Percentiles rank a stretch among this genome's conserved stretches.
These are phyloP conservation scores for Diaporthe sp. DNA, from an alignment of 2,329 filamentous ascomycete genomes.

Conservation along the genomic window DNA sequence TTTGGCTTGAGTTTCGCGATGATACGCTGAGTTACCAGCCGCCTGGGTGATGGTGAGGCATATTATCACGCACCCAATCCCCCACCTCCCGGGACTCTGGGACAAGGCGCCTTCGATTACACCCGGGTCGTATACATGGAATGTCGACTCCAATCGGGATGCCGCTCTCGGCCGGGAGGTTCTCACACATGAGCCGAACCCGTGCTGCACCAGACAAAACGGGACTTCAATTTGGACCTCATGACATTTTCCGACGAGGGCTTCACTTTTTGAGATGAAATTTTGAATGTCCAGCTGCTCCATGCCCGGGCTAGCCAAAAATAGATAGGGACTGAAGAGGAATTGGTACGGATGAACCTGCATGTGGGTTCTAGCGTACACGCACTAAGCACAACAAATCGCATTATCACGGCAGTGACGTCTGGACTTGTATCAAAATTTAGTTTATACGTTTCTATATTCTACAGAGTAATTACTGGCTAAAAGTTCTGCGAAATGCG, in stretches of 20 bases:
- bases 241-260: not conserved
- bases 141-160: not conserved
- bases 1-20: not conserved
- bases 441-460: not conserved
- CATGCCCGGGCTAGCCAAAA: not conserved
- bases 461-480: slow-evolving; percentile 1
- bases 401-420: no score
- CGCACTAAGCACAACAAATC: not conserved
- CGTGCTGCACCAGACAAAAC: no score
- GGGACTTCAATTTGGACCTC: not conserved
- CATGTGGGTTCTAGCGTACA: no score
- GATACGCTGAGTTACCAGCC: not conserved
- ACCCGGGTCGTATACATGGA: not conserved
- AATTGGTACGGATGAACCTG: not conserved
- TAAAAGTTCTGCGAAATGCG: slow-evolving; percentile 28
- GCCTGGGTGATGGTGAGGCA: not conserved
- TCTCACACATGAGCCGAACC: no score
- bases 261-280: not conserved
- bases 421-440: not conserved
- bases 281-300: not conserved
- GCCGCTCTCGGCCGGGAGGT: not conserved
- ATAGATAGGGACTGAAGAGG: not conserved
- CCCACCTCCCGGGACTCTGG: not conserved
- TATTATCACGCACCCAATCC: not conserved
- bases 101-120: not conserved